Evolutionary conservation across 2,329 filamentous ascomycete genomes (phyloP), one percentile per base, ranked within the genome.

Genomic region (Thielaviopsis euricoi): DNA sequence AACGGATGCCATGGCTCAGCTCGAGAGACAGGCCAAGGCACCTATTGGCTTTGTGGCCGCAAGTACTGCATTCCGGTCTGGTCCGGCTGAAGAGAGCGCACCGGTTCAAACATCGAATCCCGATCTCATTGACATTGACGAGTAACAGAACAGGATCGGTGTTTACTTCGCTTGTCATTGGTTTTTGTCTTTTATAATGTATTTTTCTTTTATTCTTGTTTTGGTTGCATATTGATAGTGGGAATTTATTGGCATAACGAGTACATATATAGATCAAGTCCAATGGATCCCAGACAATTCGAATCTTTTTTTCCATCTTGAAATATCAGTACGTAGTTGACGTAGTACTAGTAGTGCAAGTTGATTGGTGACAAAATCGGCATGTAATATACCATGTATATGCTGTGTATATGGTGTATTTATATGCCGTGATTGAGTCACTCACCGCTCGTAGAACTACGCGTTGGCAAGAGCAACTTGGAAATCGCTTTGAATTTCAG

Each of bases 21-120:
- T 97, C 61, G 91, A 96, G 69, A 79, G 88, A 63, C 87, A 96
- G 70, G 85, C 89, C n/a, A 79, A 85, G 59, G 91, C 90, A 6
- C 90, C 91, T 0, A 80, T 85, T 23, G 93, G 93, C 22, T 98
- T 98, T 66, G 91, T 98, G 29, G 84, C 90, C 22, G 87, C 93
- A 9, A 55, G 53, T 15, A 51, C 56, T 10, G 22, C 33, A 4
- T 58, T 58, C 26, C 93, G 82, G 67, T 86, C 82, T 43, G 87
- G 83, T 0, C 80, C 85, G 1, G 78, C 85, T 64, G 82, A 79
- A 13, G 81, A 81, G 22, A 79, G 60, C 21, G 69, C 74, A 59
- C 66, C 69, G 48, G 68, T 71, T 19, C 72, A 76, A 21, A 71
- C 80, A 13, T 75, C 78, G 6, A 95, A 95, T 66, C 89, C 89